Percentiles rank a stretch among this genome's conserved stretches.
Evolutionary conservation across 768 basidiomycete species (phyloP).

Genomic region (Podaxis mareebaensis): DNA sequence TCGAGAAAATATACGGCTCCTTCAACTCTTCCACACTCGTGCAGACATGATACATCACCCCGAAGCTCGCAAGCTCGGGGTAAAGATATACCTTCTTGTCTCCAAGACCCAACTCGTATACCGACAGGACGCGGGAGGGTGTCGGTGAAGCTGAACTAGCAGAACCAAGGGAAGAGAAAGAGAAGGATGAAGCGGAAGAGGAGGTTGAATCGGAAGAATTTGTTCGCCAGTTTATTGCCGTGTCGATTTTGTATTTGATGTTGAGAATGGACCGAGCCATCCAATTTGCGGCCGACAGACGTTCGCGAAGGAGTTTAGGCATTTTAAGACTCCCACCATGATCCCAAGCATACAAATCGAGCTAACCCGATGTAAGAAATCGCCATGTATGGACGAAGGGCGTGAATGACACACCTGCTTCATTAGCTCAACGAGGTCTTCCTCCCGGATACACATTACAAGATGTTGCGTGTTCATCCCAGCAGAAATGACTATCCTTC

Average conservation of each 20-base stretch:
- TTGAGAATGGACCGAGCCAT: neutral
- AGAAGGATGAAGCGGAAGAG: neutral
- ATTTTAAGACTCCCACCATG: neutral
- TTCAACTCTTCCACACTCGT: constrained; percentile 3
- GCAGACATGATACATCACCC: constrained; percentile 5
- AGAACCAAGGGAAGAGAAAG: neutral
- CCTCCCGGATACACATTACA: constrained; percentile 3
- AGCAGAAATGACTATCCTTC: neutral
- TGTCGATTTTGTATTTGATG: neutral
- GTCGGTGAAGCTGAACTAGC: neutral
- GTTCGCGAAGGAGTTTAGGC: constrained; percentile 10
- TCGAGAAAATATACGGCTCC: constrained; percentile 6
- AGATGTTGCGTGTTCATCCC: neutral
- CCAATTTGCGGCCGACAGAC: neutral
- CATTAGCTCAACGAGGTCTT: neutral
- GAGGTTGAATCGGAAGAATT: neutral
- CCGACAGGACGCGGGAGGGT: neutral
- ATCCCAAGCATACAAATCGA: neutral
- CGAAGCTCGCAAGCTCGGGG: constrained; percentile 4
- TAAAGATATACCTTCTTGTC: constrained; percentile 9
- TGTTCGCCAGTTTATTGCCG: neutral
- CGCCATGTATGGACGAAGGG: neutral
- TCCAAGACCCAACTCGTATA: constrained; percentile 1
- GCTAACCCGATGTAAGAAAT: neutral
- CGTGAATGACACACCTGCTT: constrained; percentile 3